These are phyloP conservation scores for Chondrostereum purpureum DNA, from an alignment of 1,284 basidiomycete genomes.

Conservation along the genomic window DNA sequence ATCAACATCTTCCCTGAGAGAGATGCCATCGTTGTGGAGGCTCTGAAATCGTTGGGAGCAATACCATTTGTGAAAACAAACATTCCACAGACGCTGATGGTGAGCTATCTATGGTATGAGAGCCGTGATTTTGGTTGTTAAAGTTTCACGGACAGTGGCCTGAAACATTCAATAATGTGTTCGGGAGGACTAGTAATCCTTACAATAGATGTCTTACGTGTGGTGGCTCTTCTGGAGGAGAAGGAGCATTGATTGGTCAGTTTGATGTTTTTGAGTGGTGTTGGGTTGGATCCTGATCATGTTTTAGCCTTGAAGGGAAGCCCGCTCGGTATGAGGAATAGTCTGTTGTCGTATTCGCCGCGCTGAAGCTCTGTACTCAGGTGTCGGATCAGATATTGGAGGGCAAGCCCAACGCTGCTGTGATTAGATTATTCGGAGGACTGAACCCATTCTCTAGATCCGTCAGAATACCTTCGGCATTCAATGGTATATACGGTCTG, in stretches of 20 bases:
- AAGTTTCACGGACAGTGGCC: conserved; percentile 37
- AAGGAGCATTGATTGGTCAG: conserved; percentile 49
- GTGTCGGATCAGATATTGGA: conserved; percentile 64
- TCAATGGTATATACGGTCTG: conserved; percentile 64
- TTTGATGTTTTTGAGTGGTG: not conserved
- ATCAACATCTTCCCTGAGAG: conserved; percentile 47
- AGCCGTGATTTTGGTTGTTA: no score
- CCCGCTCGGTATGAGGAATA: conserved; percentile 36
- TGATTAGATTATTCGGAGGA: not conserved
- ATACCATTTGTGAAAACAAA: conserved; percentile 69
- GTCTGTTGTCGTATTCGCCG: not conserved
- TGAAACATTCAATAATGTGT: conserved; percentile 51
- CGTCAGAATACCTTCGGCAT: conserved; percentile 62
- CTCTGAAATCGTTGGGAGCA: conserved; percentile 55
- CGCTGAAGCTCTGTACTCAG: conserved; percentile 6
- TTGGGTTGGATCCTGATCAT: conserved; percentile 1
- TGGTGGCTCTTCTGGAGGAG: conserved; percentile 58
- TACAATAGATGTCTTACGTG: conserved; percentile 42
- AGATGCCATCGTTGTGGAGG: conserved; percentile 54
- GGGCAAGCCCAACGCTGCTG: conserved; percentile 43
- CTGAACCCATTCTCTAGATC: conserved; percentile 35
- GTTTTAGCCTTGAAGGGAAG: conserved; percentile 36
- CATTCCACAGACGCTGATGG: conserved; percentile 65
- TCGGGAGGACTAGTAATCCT: conserved; percentile 39
- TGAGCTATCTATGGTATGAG: no score